Base-by-base conservation (phyloP, 2,329 filamentous ascomycete species). In the Coniella vitis region DNA sequence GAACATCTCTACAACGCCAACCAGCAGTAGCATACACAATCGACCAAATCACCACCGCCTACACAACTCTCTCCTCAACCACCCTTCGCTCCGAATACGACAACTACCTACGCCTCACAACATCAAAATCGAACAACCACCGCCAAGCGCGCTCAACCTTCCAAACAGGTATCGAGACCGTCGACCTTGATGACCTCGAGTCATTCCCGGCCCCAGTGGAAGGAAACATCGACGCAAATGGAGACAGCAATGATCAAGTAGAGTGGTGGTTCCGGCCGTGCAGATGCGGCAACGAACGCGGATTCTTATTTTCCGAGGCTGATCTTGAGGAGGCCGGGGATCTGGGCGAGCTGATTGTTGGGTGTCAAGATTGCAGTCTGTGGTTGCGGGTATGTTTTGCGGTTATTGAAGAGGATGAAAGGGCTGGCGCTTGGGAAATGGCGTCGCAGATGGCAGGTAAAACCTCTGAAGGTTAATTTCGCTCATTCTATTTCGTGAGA, bases 331-430 rank as follows among this genome's bases (percentile, higher is more conserved):
- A 76, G 59, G 76, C 73, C 35, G 72, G 70, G 39, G 75, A 78
- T 44, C 69, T 76, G 54, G 76, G 81, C 8, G 78, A 82, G 59
- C 63, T 85, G 40, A 70, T 83, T 61, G 80, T 86, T 36, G 81
- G 78, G 10, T 86, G 82, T 58, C 69, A 71, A 48, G 81, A 84
- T 57, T 86, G 82, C 56, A 85, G 81, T 59, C 66, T 86, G 39
- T 85, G 80, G 80, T 62, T 85, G 45, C 74, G 75, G 48, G 79
- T 86, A 34, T 72, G 81, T 44, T 86, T 84, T 68, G 78, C 76
- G 8, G 70, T 81, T 13, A 63, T 79, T 22, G 73, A 69, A 12
- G 63, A 68, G 8, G 63, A 57, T 0, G 61, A 63, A 12, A 50
- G 48, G 36, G 13, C 12, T 13, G 49, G 37, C 4, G 19, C n/a